These are phyloP conservation scores for Trifolium pratense DNA, from an alignment of 306 rosid genomes.

Conservation along the genomic window DNA sequence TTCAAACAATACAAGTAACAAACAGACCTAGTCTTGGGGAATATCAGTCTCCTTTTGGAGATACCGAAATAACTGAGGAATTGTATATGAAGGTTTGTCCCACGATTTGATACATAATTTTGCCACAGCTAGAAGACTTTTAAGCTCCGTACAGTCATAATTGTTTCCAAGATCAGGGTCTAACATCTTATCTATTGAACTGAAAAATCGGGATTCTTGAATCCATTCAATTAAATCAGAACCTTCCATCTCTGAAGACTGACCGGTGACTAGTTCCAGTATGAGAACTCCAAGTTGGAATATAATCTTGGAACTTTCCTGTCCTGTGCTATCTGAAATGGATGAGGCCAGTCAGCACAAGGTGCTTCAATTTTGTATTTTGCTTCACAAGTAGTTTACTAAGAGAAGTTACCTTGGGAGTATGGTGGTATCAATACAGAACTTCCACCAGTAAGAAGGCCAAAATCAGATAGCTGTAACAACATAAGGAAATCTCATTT, in stretches of 20 bases:
- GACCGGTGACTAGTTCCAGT: constrained; percentile 88
- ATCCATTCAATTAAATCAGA: constrained; percentile 81
- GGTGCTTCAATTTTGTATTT: neutral
- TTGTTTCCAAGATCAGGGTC: constrained; percentile 89
- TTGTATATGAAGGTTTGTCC: constrained; percentile 68
- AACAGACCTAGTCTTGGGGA: constrained; percentile 31
- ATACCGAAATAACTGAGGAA: constrained; percentile 72
- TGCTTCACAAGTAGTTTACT: neutral
- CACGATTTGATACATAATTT: constrained; percentile 77
- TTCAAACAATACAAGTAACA: constrained; percentile 24
- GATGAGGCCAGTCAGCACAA: constrained; percentile 29
- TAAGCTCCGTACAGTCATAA: constrained; percentile 70
- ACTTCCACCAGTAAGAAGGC: constrained; percentile 56
- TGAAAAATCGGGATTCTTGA: constrained; percentile 67
- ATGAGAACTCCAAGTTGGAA: constrained; percentile 87
- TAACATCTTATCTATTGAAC: constrained; percentile 81
- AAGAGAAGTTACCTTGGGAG: constrained; percentile 61
- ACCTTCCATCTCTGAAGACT: constrained; percentile 74
- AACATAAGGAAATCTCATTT: constrained; percentile 31
- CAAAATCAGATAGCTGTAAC: constrained; percentile 77
- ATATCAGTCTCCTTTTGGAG: constrained; percentile 70
- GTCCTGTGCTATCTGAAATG: constrained; percentile 61
- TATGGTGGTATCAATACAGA: constrained; percentile 40
- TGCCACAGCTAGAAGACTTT: constrained; percentile 81
- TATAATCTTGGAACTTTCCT: constrained; percentile 62